Conservation (phyloP, 495 filamentous ascomycete species). For the Tuber borchii region DNA sequence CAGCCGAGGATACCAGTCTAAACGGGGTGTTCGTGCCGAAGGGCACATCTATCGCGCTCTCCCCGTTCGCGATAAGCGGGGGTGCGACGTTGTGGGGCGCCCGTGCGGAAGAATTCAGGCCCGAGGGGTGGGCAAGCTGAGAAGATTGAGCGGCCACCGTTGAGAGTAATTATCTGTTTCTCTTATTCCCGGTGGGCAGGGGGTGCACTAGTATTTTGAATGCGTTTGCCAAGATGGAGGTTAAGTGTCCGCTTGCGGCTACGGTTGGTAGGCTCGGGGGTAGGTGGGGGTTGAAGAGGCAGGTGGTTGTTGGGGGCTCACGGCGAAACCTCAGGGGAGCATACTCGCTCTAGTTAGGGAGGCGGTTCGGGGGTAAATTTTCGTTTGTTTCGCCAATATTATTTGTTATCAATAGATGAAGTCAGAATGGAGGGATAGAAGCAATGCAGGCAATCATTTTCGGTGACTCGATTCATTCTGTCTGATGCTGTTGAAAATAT, state of each 20-base stretch:
- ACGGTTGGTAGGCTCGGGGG: slow-evolving; percentile 54
- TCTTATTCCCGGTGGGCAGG: slow-evolving; percentile 58
- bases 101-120: too few relatives aligned
- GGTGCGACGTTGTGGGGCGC: too few relatives aligned
- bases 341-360: background rate
- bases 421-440: background rate
- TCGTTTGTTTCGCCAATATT: background rate
- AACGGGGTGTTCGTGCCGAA: slow-evolving; percentile 51
- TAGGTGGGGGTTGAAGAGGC: slow-evolving; percentile 48
- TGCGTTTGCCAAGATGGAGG: slow-evolving; percentile 68
- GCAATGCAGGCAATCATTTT: slow-evolving; percentile 45
- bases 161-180: slow-evolving; percentile 54
- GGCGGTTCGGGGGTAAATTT: background rate
- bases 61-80: slow-evolving; percentile 5
- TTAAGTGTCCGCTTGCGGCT: slow-evolving; percentile 56
- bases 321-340: background rate
- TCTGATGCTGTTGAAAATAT: too few relatives aligned
- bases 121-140: too few relatives aligned
- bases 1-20: slow-evolving; percentile 59
- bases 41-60: slow-evolving; percentile 57
- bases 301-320: slow-evolving; percentile 34
- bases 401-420: slow-evolving; percentile 48
- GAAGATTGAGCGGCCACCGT: slow-evolving; percentile 34
- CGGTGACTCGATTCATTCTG: background rate
- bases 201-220: slow-evolving; percentile 65